Evolutionary conservation across 768 basidiomycete genomes (phyloP), one percentile per base, ranked within the genome.

Genomic region (Trametes elegans): DNA sequence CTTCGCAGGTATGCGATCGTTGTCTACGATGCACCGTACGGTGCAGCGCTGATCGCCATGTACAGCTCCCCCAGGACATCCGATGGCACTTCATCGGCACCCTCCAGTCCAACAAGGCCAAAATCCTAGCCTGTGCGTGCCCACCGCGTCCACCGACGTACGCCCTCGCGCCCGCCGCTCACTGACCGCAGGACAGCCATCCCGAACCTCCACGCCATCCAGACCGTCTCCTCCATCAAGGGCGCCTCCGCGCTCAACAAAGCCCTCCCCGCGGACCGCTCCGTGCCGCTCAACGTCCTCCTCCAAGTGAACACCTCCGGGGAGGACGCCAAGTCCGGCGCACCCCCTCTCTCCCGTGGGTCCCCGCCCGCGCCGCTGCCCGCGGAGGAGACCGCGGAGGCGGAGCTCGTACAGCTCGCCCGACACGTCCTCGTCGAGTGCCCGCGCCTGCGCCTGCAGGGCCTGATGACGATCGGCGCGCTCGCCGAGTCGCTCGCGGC

Each of bases 31-130:
- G n/a, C 29, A 34, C 59, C 24, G 16, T 28, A 3, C 27, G 27
- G 13, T 19, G 49, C 11, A 31, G n/a, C 34, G 34, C 6, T 14
- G 31, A 49, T 53, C 36, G 23, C 45, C 5, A 40, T 24, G 48
- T 38, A 19, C 66, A 96, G 93, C 81, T 98, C n/a, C 92, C 96
- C 1, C 58, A 62, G 21, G 88, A 91, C 59, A 93, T 98, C 62
- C 80, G 87, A 58, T 98, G 96, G 96, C 96, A 98, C 72, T 98
- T 96, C 68, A 96, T 98, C 61, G 96, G 96, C 7, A 83, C 87
- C 3, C 73, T 98, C 18, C 94, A 98, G 68, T 90, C 90, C 11
- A 98, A 98, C 72, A 98, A 98, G 70, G 84, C 87, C 27, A 98
- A 95, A 72, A 74, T 75, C n/a, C 80, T 96, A 14, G 92, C 94